These are phyloP conservation scores for Phialocephala subalpina DNA, from an alignment of 2,329 filamentous ascomycete species.

Conservation along the genomic window DNA sequence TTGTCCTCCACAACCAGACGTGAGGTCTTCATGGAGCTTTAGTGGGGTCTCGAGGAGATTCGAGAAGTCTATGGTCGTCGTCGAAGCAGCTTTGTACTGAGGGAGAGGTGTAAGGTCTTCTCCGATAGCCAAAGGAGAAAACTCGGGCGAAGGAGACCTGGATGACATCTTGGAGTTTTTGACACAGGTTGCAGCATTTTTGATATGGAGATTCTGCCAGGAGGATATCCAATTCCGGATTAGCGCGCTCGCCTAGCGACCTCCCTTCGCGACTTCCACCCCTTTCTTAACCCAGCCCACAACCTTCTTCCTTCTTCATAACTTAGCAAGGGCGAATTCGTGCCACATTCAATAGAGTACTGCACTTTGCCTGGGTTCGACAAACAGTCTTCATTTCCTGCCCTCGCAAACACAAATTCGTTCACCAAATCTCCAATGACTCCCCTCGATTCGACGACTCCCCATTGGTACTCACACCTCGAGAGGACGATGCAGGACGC, in stretches of 20 bases:
- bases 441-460: background rate
- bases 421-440: background rate
- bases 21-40: constrained; percentile 83
- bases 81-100: constrained; percentile 62
- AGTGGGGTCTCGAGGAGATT: constrained; percentile 76
- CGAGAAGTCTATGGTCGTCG: constrained; percentile 69
- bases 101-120: constrained; percentile 67
- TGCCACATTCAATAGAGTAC: constrained; percentile 19
- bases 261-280: background rate
- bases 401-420: background rate
- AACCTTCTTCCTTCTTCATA: constrained; percentile 4
- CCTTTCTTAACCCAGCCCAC: background rate
- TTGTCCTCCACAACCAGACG: constrained; percentile 89
- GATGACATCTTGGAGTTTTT: constrained; percentile 33
- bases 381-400: background rate
- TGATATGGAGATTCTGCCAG: background rate
- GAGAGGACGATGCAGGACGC: background rate
- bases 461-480: background rate
- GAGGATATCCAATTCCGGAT: background rate
- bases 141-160: constrained; percentile 42
- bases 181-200: background rate
- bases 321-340: constrained; percentile 6
- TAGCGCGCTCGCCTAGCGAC: background rate
- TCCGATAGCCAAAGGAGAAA: constrained; percentile 51
- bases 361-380: background rate